Conservation (phyloP, 345 rosid species). For the Anacardium occidentale region DNA sequence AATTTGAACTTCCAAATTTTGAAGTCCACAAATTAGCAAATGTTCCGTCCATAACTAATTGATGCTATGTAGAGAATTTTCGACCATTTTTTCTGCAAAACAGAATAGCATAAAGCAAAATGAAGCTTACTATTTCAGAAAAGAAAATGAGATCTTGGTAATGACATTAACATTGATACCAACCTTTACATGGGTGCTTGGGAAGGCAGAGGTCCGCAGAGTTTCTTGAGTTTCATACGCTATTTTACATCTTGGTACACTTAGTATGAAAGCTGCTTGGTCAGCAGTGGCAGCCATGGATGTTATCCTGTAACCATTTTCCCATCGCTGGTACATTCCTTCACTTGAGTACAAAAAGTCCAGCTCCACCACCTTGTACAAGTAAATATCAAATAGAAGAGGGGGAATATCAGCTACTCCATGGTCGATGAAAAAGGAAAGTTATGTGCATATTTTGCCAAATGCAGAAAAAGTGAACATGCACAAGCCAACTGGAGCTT, state of each 20-base stretch:
- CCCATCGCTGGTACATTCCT: slow-evolving; percentile 94
- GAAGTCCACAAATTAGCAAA: slow-evolving; percentile 40
- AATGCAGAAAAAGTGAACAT: background rate
- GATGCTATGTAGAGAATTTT: slow-evolving; percentile 68
- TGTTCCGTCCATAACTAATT: slow-evolving; percentile 69
- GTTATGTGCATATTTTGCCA: background rate
- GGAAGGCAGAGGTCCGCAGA: slow-evolving; percentile 91
- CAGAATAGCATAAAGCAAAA: background rate
- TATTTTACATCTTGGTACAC: slow-evolving; percentile 83
- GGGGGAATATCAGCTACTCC: slow-evolving; percentile 8
- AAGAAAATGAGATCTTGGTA: background rate
- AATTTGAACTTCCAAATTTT: slow-evolving; percentile 21
- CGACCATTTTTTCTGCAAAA: slow-evolving; percentile 65
- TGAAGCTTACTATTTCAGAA: background rate
- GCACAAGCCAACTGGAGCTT: background rate
- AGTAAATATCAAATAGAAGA: slow-evolving; percentile 17
- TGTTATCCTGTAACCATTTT: slow-evolving; percentile 85
- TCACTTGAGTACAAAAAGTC: slow-evolving; percentile 96
- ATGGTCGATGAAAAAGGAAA: background rate
- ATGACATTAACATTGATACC: slow-evolving; percentile 5
- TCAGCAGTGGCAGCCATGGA: slow-evolving; percentile 91
- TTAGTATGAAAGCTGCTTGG: slow-evolving; percentile 87
- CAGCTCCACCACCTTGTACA: slow-evolving; percentile 81
- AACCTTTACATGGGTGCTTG: slow-evolving; percentile 96
- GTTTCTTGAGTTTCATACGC: slow-evolving; percentile 95